Evolutionary conservation across 177 flowering plant genomes (phyloP).

Genomic region (Vitis hybrid): DNA sequence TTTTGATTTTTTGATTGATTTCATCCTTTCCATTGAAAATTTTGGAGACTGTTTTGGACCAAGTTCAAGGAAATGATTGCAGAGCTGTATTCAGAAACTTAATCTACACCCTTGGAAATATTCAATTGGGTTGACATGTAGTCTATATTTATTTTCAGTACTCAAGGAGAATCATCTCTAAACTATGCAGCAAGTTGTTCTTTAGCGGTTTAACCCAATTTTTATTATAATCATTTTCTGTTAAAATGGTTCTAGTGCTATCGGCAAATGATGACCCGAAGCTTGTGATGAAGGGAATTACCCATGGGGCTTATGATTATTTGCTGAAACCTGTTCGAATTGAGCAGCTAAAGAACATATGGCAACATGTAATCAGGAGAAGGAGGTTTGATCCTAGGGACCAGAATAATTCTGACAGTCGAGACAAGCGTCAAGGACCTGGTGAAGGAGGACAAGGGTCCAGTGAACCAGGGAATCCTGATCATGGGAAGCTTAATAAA

Average conservation of each 20-base stretch:
- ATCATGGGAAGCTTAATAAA: conserved; percentile 39
- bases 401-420: conserved; percentile 6
- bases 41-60: too few species aligned
- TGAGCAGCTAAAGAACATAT: conserved; percentile 42
- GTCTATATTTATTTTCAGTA: too few species aligned
- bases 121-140: background rate
- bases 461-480: conserved; percentile 21
- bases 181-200: too few species aligned
- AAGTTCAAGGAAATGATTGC: too few species aligned
- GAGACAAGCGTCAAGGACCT: conserved; percentile 15
- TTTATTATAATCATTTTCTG: background rate
- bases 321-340: conserved; percentile 42
- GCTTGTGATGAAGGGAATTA: conserved; percentile 37
- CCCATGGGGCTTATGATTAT: conserved; percentile 46
- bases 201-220: too few species aligned
- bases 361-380: conserved; percentile 48
- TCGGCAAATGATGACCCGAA: conserved; percentile 30
- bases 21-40: too few species aligned
- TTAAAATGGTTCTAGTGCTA: conserved; percentile 32
- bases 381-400: conserved; percentile 20
- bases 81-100: too few species aligned
- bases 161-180: too few species aligned
- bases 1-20: too few species aligned
- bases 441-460: conserved; percentile 19
- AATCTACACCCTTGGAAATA: background rate